Base-by-base conservation (phyloP, 2,329 filamentous ascomycete species). In the Alternaria panax region DNA sequence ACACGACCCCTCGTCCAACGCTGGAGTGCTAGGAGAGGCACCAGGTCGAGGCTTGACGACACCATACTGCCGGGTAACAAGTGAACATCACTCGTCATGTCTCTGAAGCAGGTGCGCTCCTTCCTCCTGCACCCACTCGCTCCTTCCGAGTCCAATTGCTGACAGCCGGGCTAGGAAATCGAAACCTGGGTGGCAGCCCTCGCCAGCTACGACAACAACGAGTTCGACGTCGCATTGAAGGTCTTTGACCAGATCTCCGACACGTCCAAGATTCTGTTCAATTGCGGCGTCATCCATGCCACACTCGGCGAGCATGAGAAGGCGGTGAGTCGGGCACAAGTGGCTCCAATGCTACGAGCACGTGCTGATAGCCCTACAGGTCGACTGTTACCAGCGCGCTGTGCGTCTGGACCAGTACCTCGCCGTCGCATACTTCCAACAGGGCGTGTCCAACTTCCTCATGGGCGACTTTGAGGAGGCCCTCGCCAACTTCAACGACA, bases 181-280 rank as follows among this genome's bases (percentile, higher is more conserved):
- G 94, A 98, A 83, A 96, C 92, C 50, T 99, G 95, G 95, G 95
- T 98, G 68, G 85, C 90, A 78, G 95, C 95, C 80, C 88, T 99
- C 55, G 88, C 84, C 71, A 90, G 90, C 76, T 99, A 99, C 82
- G 95, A 99, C 81, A 95, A 94, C 81, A 96, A 97, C 81, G 92
- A 99, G 75, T 98, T 96, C 80, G 94, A 98, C 74, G 91, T 94
- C 67, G 89, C 95, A 27, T 82, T 98, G 64, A 87, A 85, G 70
- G 87, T 91, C 62, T 98, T 99, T 75, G 91, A 92, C 64, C 87
- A 85, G 69, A 97, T 99, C 73, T 86, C 91, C 62, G 95, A 98
- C 78, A 99, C 95, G 0, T 97, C 95, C 70, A 98, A 97, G 84
- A 99, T 99, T 64, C 84, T 97, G 62, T 99, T 99, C 84, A 99